A percentile compares a stretch with the other conserved stretches of the same genome.
Conservation (phyloP, 768 basidiomycete species). For the Baorangia bicolor region DNA sequence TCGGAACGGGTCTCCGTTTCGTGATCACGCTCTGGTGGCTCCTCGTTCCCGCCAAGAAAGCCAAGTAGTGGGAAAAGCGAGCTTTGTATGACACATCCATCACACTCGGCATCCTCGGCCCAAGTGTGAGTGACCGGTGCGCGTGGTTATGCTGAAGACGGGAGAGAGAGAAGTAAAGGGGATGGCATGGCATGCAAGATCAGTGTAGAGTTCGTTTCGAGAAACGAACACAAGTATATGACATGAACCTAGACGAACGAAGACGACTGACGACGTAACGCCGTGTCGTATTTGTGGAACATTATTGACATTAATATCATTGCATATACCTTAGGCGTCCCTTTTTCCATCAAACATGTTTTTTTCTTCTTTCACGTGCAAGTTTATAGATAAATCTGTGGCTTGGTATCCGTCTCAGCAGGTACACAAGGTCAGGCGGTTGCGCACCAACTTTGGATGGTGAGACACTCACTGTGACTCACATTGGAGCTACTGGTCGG, state of each 20-base stretch:
- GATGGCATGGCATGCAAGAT: not conserved
- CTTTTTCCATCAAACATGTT: not conserved
- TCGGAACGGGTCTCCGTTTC: conserved; percentile 62
- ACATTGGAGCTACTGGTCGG: too few species aligned
- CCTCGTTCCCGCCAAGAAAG: conserved; percentile 46
- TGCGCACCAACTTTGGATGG: too few species aligned
- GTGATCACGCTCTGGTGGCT: conserved; percentile 65
- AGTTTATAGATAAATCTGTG: not conserved
- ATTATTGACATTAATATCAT: not conserved
- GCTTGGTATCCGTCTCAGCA: too few species aligned
- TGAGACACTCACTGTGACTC: too few species aligned
- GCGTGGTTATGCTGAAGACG: not conserved
- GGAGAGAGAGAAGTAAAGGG: not conserved
- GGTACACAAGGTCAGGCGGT: too few species aligned
- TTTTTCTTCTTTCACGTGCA: not conserved
- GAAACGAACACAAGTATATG: not conserved
- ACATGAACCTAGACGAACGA: not conserved
- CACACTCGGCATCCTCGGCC: not conserved
- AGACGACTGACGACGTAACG: conserved; percentile 12
- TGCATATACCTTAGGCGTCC: conserved; percentile 6
- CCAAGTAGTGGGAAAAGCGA: conserved; percentile 3
- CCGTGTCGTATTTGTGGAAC: conserved; percentile 9
- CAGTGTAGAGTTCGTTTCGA: not conserved
- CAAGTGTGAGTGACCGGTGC: not conserved
- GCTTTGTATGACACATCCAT: not conserved